Evolutionary conservation across 192 early-diverging fungal genomes (phyloP).

Genomic region (Coemansia sp.): DNA sequence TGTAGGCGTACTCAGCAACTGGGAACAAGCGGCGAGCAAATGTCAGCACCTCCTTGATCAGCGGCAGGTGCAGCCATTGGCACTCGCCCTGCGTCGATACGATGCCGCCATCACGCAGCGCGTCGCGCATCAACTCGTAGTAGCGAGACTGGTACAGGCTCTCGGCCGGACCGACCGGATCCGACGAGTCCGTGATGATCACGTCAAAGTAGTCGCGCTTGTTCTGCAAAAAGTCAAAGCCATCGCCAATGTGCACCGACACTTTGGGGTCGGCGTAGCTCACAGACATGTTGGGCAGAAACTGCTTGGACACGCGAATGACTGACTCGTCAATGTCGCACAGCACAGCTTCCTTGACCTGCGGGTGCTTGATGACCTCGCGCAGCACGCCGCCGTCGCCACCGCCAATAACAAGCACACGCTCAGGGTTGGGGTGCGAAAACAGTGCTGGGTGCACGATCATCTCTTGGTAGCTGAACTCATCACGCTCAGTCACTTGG

Average conservation of each 20-base stretch:
- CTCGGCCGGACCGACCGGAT: constrained; percentile 97
- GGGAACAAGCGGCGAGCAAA: constrained; percentile 84
- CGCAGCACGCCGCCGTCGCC: constrained; percentile 99
- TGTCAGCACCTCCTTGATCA: constrained; percentile 88
- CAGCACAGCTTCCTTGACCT: constrained; percentile 86
- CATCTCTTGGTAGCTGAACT: constrained; percentile 99
- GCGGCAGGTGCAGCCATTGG: constrained; percentile 93
- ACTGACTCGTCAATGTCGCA: constrained; percentile 99
- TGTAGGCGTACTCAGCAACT: constrained; percentile 90
- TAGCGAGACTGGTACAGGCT: constrained; percentile 89
- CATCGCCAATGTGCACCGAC: constrained; percentile 92
- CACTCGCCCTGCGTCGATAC: constrained; percentile 99
- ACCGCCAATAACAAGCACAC: constrained; percentile 98
- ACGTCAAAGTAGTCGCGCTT: constrained; percentile 89
- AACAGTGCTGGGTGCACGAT: constrained; percentile 96
- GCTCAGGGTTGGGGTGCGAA: constrained; percentile 91
- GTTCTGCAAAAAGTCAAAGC: constrained; percentile 89
- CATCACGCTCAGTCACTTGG: constrained; percentile 97
- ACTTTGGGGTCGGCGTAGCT: constrained; percentile 96
- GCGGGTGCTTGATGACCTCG: constrained; percentile 95
- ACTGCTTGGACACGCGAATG: constrained; percentile 86
- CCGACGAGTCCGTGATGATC: constrained; percentile 98
- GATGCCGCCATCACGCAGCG: constrained; percentile 85
- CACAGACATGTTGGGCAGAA: constrained; percentile 87
- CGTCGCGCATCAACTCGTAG: constrained; percentile 91